A percentile compares a stretch with the other conserved stretches of the same genome.
These are phyloP conservation scores for Rutstroemia sydowiana DNA, from an alignment of 2,329 filamentous ascomycete species.

Conservation along the genomic window DNA sequence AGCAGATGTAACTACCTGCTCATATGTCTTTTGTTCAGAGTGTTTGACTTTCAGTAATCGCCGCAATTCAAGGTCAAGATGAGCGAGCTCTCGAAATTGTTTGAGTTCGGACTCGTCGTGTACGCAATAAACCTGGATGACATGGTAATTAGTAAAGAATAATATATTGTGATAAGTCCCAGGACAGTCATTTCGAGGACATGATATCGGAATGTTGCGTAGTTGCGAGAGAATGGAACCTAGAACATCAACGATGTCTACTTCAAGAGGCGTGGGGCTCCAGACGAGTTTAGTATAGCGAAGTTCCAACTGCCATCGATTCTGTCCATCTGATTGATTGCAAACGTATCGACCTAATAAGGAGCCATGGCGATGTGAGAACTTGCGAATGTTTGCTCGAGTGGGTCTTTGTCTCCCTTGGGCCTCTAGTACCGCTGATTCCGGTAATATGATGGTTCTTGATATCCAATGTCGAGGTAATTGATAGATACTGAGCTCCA, in stretches of 20 bases:
- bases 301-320: conserved; percentile 6
- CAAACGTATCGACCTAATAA: conserved; percentile 6
- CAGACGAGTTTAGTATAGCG: conserved; percentile 3
- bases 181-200: conserved; percentile 11
- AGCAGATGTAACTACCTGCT: conserved; percentile 14
- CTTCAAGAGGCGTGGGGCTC: background rate
- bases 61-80: conserved; percentile 10
- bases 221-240: conserved; percentile 19
- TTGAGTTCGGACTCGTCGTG: conserved; percentile 18
- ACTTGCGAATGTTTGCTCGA: background rate
- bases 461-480: conserved; percentile 1
- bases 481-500: background rate
- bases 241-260: conserved; percentile 13
- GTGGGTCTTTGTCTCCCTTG: background rate
- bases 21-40: conserved; percentile 15
- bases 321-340: background rate
- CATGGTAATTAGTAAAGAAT: conserved; percentile 28
- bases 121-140: conserved; percentile 25
- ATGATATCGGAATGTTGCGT: conserved; percentile 15
- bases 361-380: background rate
- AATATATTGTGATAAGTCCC: conserved; percentile 16
- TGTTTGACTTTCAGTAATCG: background rate
- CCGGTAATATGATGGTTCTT: background rate
- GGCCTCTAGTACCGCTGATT: background rate
- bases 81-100: conserved; percentile 10